These are phyloP conservation scores for Kewa caespitosa DNA, from an alignment of 179 eudicot species.

Conservation along the genomic window DNA sequence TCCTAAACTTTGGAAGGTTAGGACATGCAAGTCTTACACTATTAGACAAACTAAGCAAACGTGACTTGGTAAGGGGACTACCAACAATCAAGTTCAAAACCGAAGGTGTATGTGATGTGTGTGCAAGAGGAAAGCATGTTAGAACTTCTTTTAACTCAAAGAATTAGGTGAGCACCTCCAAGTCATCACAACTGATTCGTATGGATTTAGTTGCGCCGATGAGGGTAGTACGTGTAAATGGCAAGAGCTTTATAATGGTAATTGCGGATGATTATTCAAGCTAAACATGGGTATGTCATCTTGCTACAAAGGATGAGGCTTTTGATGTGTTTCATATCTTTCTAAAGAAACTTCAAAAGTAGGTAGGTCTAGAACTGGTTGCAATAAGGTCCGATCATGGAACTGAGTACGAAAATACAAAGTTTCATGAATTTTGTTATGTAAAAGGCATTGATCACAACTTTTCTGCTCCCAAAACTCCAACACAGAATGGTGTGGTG, in stretches of 20 bases:
- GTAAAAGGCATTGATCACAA: not conserved
- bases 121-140: not conserved
- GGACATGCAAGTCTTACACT: not conserved
- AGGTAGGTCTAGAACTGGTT: not conserved
- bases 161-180: not conserved
- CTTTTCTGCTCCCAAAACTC: not conserved
- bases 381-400: constrained; percentile 2
- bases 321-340: not conserved
- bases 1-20: not conserved
- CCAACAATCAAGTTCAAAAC: not conserved
- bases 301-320: not conserved
- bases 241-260: not conserved
- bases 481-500: not conserved
- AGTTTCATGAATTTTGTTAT: not conserved
- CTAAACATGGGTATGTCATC: not conserved
- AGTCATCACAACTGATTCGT: not conserved
- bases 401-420: not conserved
- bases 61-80: not conserved
- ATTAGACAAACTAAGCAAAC: not conserved
- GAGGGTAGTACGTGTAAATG: not conserved
- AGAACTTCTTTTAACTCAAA: constrained; percentile 8
- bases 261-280: not conserved
- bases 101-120: not conserved
- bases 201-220: constrained; percentile 19
- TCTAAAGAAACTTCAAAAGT: not conserved